Percentiles rank a stretch among this genome's conserved stretches.
Evolutionary conservation across 768 basidiomycete genomes (phyloP).

Genomic region (Hygrocybe punicea): DNA sequence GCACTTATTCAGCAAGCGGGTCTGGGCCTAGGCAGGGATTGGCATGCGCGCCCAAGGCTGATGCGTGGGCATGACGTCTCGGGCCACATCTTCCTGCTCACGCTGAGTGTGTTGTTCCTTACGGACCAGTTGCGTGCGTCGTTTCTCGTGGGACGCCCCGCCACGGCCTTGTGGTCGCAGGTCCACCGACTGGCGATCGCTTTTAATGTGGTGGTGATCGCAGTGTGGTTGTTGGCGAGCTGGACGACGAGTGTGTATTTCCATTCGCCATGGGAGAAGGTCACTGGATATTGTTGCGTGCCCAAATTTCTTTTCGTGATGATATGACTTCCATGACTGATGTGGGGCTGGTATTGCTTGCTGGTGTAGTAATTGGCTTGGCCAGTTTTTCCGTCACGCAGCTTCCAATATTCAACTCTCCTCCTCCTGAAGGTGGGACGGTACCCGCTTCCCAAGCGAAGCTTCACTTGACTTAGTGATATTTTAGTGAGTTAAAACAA

Average conservation of each 20-base stretch:
- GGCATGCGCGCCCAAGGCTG: constrained; percentile 56
- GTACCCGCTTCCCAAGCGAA: background rate
- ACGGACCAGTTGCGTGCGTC: constrained; percentile 67
- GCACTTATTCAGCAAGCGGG: constrained; percentile 26
- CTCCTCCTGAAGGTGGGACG: background rate
- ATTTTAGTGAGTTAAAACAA: background rate
- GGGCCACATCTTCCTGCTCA: constrained; percentile 89
- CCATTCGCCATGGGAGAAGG: constrained; percentile 84
- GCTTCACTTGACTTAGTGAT: background rate
- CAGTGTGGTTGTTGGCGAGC: constrained; percentile 68
- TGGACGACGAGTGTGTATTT: constrained; percentile 87
- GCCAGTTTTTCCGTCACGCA: constrained; percentile 26
- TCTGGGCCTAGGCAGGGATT: constrained; percentile 28
- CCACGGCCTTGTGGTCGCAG: constrained; percentile 33
- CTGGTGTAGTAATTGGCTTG: constrained; percentile 27
- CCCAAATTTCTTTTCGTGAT: constrained; percentile 31
- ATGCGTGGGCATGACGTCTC: constrained; percentile 88
- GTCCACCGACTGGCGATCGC: constrained; percentile 49
- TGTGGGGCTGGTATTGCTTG: constrained; percentile 6
- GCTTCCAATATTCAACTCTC: background rate
- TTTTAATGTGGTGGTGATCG: constrained; percentile 47
- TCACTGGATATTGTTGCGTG: constrained; percentile 68
- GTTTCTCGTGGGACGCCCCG: constrained; percentile 31
- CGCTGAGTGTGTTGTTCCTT: constrained; percentile 74
- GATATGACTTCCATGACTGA: constrained; percentile 4